These are phyloP conservation scores for Nicotiana tabacum DNA, from an alignment of 257 asterid genomes.

Conservation along the genomic window DNA sequence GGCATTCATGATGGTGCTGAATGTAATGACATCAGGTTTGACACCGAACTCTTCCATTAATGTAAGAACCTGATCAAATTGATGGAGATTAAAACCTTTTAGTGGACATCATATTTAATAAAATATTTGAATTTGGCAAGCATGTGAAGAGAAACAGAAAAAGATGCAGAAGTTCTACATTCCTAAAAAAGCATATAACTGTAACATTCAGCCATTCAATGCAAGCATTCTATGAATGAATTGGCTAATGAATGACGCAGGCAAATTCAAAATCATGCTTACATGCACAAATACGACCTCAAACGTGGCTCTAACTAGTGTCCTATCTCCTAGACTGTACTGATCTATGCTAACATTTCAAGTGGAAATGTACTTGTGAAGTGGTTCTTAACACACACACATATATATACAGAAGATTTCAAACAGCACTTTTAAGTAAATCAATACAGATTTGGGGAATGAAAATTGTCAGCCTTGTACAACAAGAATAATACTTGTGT, in stretches of 20 bases:
- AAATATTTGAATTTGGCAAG: neutral
- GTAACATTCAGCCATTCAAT: neutral
- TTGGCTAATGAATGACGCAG: neutral
- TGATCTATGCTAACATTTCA: neutral
- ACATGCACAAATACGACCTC: neutral
- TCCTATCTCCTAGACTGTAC: neutral
- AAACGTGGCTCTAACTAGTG: neutral
- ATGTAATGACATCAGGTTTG: conserved; percentile 61
- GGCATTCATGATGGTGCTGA: conserved; percentile 70
- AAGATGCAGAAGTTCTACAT: neutral
- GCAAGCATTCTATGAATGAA: neutral
- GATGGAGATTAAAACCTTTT: neutral
- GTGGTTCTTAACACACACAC: neutral
- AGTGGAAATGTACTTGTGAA: neutral
- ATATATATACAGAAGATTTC: neutral
- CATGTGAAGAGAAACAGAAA: neutral
- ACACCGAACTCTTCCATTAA: conserved; percentile 58
- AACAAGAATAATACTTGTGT: neutral
- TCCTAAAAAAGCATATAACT: neutral
- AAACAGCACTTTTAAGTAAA: neutral
- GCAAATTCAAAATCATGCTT: neutral
- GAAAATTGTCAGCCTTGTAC: neutral
- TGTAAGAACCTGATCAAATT: conserved; percentile 36
- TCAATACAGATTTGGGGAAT: neutral
- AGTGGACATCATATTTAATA: neutral